Conservation (phyloP, 495 filamentous ascomycete species). For the Amorphotheca resinae region DNA sequence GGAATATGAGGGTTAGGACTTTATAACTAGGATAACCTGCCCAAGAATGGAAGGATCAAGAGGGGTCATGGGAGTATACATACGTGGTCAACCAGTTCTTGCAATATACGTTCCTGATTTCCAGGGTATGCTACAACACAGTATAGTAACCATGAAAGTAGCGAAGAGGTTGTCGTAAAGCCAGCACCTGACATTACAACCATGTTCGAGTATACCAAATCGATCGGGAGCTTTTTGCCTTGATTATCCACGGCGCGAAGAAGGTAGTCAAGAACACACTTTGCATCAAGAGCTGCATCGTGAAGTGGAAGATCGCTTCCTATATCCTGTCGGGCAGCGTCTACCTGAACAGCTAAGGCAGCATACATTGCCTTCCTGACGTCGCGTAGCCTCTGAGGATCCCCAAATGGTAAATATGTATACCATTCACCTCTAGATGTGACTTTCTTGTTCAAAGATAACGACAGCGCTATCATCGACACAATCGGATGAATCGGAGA, state of each 20-base stretch:
- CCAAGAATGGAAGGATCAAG: too few species aligned
- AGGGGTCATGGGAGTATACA: too few species aligned
- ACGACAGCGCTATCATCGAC: constrained; percentile 26
- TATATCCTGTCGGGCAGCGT: too few species aligned
- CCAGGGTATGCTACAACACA: constrained; percentile 33
- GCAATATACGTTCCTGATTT: constrained; percentile 38
- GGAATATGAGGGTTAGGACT: too few species aligned
- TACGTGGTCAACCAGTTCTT: too few species aligned
- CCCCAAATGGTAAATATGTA: constrained; percentile 36
- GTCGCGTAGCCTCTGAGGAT: too few species aligned
- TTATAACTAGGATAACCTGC: too few species aligned
- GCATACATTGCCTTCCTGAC: too few species aligned
- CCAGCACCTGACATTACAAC: constrained; percentile 34
- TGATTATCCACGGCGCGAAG: constrained; percentile 37
- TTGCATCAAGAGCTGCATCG: constrained; percentile 37
- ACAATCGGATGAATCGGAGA: constrained; percentile 32
- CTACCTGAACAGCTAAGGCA: too few species aligned
- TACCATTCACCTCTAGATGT: constrained; percentile 38
- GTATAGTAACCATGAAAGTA: constrained; percentile 35
- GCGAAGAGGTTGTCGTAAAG: constrained; percentile 20
- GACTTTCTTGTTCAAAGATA: constrained; percentile 42
- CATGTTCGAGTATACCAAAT: constrained; percentile 12
- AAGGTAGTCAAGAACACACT: constrained; percentile 38
- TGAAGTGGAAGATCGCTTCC: constrained; percentile 35
- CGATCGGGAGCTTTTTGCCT: constrained; percentile 36